Evolutionary conservation across 164 flowering plant genomes (phyloP), one percentile per base, ranked within the genome.

Genomic region (Chimonanthus salicifolius): DNA sequence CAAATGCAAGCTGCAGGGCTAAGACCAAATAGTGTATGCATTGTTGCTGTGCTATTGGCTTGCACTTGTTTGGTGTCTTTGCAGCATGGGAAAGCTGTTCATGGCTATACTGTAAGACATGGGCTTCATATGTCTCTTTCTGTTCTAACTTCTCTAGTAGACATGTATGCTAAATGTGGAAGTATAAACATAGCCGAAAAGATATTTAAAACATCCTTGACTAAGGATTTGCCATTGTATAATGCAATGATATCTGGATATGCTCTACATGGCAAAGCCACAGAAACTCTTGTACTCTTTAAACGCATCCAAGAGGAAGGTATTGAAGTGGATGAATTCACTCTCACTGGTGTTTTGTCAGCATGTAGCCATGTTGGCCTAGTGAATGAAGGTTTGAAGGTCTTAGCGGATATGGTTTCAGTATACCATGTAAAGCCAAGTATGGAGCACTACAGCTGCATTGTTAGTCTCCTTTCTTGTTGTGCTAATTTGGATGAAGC

Each of bases 161-260:
- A 87, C 75, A 87, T 90, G 93, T 88, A 88, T 82, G 89, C 89
- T 47, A 88, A 89, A 84, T 90, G 90, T 79, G 93, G 94, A 74
- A 80, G 70, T 62, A 47, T 83, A 63, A n/a, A 68, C 62, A 73
- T 77, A 69, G 87, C 89, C 15, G 81, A 78, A 76, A 80, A 74
- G 66, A 80, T 87, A 21, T 88, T 88, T 79, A 78, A 84, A 77
- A 71, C 76, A 75, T 64, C 74, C 47, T 47, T 9, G 68, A 62
- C 2, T 43, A 87, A 83, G 74, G 84, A 87, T 73, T 49, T 85
- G 72, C 83, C 90, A 58, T 51, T 88, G 65, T 91, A 87, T 75
- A 88, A 87, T 71, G 84, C 88, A 47, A 85, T 91, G 89, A 88
- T 87, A 63, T 81, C 82, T 46, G 84, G 73, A 58, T 83, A 85